Conservation (phyloP, 2,329 filamentous ascomycete genomes). For the Nakataea oryzae region DNA sequence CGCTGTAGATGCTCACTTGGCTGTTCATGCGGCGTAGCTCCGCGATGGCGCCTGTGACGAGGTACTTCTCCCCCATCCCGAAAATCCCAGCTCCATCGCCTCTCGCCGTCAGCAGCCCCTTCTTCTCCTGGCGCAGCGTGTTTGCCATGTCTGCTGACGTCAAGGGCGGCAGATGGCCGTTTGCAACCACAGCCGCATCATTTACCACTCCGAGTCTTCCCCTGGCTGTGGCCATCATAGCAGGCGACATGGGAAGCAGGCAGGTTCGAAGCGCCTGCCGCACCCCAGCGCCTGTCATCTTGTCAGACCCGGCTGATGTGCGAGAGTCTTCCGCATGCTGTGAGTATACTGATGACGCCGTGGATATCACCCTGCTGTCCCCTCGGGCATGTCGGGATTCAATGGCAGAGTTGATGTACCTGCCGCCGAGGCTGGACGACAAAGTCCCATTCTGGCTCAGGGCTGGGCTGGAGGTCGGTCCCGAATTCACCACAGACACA, state of each 20-base stretch:
- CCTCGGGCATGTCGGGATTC: conserved; percentile 2
- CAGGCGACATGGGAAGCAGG: background rate
- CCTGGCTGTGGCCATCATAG: background rate
- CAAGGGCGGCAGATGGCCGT: background rate
- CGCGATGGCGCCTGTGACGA: conserved; percentile 31
- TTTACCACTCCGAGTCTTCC: background rate
- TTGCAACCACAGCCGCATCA: background rate
- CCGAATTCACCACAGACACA: background rate
- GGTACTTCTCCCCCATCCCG: background rate
- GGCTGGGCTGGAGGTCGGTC: conserved; percentile 2
- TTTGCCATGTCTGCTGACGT: background rate
- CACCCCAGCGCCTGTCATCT: background rate
- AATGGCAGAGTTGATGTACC: background rate
- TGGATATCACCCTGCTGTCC: conserved; percentile 1
- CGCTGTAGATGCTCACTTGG: conserved; percentile 24
- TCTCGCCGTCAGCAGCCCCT: background rate
- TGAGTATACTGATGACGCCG: conserved; percentile 2
- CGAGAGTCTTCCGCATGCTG: conserved; percentile 1
- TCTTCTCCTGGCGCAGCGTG: background rate
- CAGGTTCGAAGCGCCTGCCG: background rate
- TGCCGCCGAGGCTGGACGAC: background rate
- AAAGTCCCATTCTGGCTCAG: background rate
- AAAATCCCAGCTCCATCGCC: background rate
- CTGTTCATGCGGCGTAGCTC: conserved; percentile 50
- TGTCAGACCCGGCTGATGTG: background rate